Evolutionary conservation across 1,284 basidiomycete species (phyloP).

Genomic region (Sutorius eximius): DNA sequence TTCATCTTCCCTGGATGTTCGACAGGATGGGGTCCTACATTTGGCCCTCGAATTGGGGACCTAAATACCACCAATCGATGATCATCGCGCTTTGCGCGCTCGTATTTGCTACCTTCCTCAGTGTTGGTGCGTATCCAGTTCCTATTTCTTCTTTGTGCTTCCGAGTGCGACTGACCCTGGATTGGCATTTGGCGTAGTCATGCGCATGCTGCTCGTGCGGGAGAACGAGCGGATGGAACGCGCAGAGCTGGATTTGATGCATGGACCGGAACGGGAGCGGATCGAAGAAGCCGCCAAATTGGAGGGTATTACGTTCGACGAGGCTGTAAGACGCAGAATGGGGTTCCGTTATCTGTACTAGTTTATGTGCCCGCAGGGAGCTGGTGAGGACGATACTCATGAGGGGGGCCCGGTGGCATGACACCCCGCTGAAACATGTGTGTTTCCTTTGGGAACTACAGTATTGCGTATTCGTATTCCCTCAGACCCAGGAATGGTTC

Average conservation of each 20-base stretch:
- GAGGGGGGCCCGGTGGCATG: no score
- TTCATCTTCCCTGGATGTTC: neutral
- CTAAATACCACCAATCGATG: constrained; percentile 54
- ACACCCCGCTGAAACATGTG: no score
- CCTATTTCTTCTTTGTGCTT: no score
- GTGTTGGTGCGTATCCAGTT: constrained; percentile 35
- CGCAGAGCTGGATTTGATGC: constrained; percentile 45
- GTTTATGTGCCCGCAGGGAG: no score
- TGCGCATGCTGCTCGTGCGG: constrained; percentile 47
- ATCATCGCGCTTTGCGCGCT: constrained; percentile 47
- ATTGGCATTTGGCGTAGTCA: constrained; percentile 33
- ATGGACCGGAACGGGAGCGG: constrained; percentile 42
- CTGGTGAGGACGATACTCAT: neutral
- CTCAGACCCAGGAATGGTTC: no score
- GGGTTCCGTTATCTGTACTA: constrained; percentile 28
- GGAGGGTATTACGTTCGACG: constrained; percentile 52
- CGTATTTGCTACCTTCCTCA: constrained; percentile 39
- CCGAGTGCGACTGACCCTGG: neutral
- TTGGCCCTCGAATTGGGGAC: constrained; percentile 52
- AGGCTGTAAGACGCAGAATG: constrained; percentile 51
- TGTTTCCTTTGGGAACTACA: no score
- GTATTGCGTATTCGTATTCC: no score
- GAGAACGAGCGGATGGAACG: constrained; percentile 47
- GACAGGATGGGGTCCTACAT: constrained; percentile 51
- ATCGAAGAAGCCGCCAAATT: constrained; percentile 51